Percentiles rank a stretch among this genome's conserved stretches.
Conservation (phyloP, 441 rosid species). For the Erodium trifolium region DNA sequence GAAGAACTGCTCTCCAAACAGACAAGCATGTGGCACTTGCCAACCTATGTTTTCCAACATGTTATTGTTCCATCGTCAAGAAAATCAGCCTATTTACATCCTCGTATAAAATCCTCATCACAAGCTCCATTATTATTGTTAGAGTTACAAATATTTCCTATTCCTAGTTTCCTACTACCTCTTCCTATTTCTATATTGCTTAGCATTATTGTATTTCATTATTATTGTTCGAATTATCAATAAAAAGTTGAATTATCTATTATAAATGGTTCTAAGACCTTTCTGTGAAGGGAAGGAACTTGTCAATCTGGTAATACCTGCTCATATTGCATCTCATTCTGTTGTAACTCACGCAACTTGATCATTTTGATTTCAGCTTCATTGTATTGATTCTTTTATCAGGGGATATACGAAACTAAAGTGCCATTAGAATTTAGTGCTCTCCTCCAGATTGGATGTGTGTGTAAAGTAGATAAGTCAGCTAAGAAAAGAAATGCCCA, state of each 20-base stretch:
- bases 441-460: slow-evolving; percentile 86
- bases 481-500: slow-evolving; percentile 59
- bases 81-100: not conserved
- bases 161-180: too few relatives aligned
- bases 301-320: not conserved
- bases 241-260: too few relatives aligned
- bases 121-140: not conserved
- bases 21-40: not conserved
- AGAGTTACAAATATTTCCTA: too few relatives aligned
- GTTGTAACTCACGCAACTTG: slow-evolving; percentile 10
- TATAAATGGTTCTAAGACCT: not conserved
- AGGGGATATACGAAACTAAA: slow-evolving; percentile 90
- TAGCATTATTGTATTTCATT: too few relatives aligned
- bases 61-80: not conserved
- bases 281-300: not conserved
- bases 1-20: slow-evolving; percentile 2
- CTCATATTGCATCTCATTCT: slow-evolving; percentile 12
- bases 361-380: slow-evolving; percentile 20
- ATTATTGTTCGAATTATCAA: too few relatives aligned
- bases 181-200: too few relatives aligned
- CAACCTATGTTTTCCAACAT: not conserved
- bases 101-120: not conserved
- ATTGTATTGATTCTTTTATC: slow-evolving; percentile 26
- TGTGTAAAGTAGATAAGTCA: slow-evolving; percentile 77
- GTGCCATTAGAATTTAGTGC: slow-evolving; percentile 74